These are phyloP conservation scores for Neonectria ditissima DNA, from an alignment of 2,329 filamentous ascomycete genomes.

Conservation along the genomic window DNA sequence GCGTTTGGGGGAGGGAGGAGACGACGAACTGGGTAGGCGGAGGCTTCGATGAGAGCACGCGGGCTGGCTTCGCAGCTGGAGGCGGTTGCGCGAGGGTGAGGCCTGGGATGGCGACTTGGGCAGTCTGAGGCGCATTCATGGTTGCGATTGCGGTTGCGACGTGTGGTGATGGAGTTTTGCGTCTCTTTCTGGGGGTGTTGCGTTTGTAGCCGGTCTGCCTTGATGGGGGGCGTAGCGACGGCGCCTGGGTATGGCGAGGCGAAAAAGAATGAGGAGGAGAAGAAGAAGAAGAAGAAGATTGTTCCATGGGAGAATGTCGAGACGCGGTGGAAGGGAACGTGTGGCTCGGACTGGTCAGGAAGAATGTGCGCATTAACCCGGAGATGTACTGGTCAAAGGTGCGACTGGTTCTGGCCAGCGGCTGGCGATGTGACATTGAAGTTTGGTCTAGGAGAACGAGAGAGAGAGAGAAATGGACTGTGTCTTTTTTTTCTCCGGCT, in stretches of 20 bases:
- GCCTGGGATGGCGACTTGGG: constrained; percentile 4
- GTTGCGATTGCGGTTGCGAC: not conserved
- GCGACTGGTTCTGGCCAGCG: constrained; percentile 12
- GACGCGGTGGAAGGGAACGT: not conserved
- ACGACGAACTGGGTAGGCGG: not conserved
- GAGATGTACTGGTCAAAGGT: constrained; percentile 7
- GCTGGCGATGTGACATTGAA: constrained; percentile 9
- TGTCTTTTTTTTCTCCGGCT: not conserved
- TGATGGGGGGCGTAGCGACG: not conserved
- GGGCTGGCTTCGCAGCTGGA: not conserved
- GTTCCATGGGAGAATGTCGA: not conserved
- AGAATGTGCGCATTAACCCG: constrained; percentile 14
- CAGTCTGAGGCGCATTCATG: not conserved
- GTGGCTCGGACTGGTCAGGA: not conserved
- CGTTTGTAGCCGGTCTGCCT: constrained; percentile 10
- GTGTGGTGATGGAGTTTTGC: not conserved
- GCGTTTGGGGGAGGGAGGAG: no score
- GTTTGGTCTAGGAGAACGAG: no score
- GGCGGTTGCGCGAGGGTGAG: constrained; percentile 6
- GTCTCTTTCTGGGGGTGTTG: not conserved
- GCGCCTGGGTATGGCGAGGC: not conserved
- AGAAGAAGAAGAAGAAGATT: not conserved
- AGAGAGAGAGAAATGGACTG: not conserved
- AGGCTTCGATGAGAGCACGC: not conserved
- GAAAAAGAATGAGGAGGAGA: not conserved